Evolutionary conservation across 2,329 filamentous ascomycete species (phyloP).

Genomic region (Chrysoporthe puriensis): DNA sequence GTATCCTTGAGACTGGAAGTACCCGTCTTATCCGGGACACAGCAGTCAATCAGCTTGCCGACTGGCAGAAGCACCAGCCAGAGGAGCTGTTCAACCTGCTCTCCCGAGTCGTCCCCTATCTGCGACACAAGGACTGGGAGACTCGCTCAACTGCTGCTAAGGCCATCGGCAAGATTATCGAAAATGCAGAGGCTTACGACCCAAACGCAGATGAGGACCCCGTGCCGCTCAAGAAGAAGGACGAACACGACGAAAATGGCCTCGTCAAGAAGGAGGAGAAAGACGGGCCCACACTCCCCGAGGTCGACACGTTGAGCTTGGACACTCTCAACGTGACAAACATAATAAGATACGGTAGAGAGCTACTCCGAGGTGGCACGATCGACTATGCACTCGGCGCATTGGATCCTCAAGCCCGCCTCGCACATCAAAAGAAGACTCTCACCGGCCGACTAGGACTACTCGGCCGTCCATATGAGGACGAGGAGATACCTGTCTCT

Average conservation of each 20-base stretch:
- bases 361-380: conserved; percentile 81
- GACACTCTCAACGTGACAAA: conserved; percentile 75
- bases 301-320: conserved; percentile 70
- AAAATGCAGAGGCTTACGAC: conserved; percentile 85
- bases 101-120: conserved; percentile 90
- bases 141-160: conserved; percentile 91
- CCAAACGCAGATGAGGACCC: conserved; percentile 76
- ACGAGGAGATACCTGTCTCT: conserved; percentile 73
- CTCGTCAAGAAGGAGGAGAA: conserved; percentile 50
- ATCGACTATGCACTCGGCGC: conserved; percentile 84
- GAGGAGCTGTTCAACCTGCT: conserved; percentile 97
- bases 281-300: conserved; percentile 41
- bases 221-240: conserved; percentile 44
- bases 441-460: conserved; percentile 81
- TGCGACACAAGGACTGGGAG: conserved; percentile 96
- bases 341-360: conserved; percentile 82
- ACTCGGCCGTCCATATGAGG: conserved; percentile 80
- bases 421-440: conserved; percentile 89
- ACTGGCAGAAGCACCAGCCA: conserved; percentile 97
- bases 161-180: conserved; percentile 90
- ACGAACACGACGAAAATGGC: conserved; percentile 48
- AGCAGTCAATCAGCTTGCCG: conserved; percentile 92
- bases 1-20: conserved; percentile 95
- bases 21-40: conserved; percentile 96
- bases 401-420: conserved; percentile 78